Percentiles rank a stretch among this genome's conserved stretches.
These are phyloP conservation scores for Lyophyllum decastes DNA, from an alignment of 768 basidiomycete species.

Conservation along the genomic window DNA sequence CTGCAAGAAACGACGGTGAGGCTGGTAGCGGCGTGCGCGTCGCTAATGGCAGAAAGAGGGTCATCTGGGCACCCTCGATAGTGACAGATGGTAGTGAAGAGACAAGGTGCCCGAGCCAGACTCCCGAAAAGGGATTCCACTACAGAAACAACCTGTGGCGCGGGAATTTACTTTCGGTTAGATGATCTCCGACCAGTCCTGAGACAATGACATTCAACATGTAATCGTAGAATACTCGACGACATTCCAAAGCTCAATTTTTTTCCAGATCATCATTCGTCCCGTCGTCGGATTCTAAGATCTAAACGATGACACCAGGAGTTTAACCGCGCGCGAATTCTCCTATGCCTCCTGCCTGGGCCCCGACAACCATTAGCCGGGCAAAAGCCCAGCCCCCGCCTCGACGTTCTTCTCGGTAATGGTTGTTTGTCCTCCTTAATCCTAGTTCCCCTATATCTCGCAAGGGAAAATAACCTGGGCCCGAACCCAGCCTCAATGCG, in stretches of 20 bases:
- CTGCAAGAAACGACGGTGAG: constrained; percentile 58
- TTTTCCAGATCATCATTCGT: too few relatives aligned
- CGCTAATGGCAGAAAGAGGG: constrained; percentile 64
- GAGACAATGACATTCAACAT: background rate
- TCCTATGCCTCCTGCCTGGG: too few relatives aligned
- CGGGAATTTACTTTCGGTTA: constrained; percentile 16
- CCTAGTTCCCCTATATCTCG: background rate
- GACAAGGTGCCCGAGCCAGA: constrained; percentile 10
- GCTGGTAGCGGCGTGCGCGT: constrained; percentile 43
- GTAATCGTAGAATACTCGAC: background rate
- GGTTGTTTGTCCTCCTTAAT: background rate
- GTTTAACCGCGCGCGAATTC: too few relatives aligned
- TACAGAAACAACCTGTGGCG: constrained; percentile 19
- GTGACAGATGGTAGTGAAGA: constrained; percentile 17
- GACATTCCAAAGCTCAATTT: background rate
- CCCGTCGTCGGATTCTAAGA: too few relatives aligned
- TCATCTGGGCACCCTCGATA: constrained; percentile 42
- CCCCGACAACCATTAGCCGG: too few relatives aligned
- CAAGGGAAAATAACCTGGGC: background rate
- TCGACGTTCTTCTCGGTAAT: background rate
- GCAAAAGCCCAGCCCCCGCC: too few relatives aligned
- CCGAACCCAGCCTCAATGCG: too few relatives aligned
- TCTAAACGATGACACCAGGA: too few relatives aligned
- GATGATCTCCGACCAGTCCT: constrained; percentile 5
- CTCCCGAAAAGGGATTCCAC: constrained; percentile 15